Percentiles rank a stretch among this genome's conserved stretches.
These are phyloP conservation scores for Casuarina glauca DNA, from an alignment of 306 rosid genomes.

Conservation along the genomic window DNA sequence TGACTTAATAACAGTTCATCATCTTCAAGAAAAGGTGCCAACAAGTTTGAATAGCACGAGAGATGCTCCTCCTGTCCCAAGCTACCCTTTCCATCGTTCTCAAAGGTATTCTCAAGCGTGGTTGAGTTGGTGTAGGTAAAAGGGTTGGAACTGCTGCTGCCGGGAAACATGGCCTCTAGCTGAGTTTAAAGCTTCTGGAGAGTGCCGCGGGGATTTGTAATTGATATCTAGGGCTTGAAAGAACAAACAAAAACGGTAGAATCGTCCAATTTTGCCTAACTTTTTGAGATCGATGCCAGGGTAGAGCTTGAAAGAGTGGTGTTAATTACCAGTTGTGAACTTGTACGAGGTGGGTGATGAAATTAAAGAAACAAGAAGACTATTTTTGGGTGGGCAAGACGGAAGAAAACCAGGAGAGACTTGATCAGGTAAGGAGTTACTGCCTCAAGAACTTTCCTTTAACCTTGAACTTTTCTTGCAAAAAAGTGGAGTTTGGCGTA, in stretches of 20 bases:
- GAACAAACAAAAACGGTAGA: background rate
- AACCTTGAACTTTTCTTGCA: conserved; percentile 5
- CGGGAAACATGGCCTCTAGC: conserved; percentile 28
- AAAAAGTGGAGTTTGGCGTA: conserved; percentile 4
- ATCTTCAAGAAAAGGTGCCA: conserved; percentile 27
- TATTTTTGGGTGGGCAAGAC: background rate
- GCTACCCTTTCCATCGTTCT: background rate
- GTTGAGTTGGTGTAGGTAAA: conserved; percentile 3
- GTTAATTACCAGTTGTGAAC: background rate
- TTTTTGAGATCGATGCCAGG: background rate
- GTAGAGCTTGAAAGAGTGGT: background rate
- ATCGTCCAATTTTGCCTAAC: background rate
- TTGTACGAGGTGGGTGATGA: background rate
- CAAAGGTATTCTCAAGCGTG: background rate
- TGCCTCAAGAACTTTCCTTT: background rate
- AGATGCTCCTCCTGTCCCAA: background rate
- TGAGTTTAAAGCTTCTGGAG: background rate
- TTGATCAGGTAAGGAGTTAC: background rate
- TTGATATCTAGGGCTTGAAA: background rate
- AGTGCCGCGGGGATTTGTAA: background rate
- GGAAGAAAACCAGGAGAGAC: conserved; percentile 1
- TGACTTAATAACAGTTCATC: conserved; percentile 40
- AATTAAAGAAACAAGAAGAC: background rate
- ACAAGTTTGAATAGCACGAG: conserved; percentile 12
- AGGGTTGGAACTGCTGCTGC: conserved; percentile 20